Percentiles rank a stretch among this genome's conserved stretches.
phyloP scores from a whole-genome alignment of 2,329 filamentous ascomycete genomes.

The Talaromyces atroroseus region DNA sequence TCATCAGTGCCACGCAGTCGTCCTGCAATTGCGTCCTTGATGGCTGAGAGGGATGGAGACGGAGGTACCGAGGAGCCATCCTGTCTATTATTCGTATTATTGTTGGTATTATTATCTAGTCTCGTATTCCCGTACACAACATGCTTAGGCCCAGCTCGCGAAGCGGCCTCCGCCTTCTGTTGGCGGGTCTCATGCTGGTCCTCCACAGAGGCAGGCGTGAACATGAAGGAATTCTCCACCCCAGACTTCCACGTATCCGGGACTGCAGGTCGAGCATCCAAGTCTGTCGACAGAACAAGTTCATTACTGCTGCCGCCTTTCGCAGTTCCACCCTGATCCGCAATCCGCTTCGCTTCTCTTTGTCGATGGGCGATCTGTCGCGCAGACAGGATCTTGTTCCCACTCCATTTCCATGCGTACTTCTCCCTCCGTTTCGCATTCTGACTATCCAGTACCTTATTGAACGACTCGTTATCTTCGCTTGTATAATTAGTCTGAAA shows the following conservation, averaged over 20 bases:
- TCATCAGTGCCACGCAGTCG: constrained; percentile 54
- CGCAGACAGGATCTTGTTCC: constrained; percentile 70
- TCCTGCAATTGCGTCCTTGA: constrained; percentile 78
- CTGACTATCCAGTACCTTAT: constrained; percentile 82
- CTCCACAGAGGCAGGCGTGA: constrained; percentile 51
- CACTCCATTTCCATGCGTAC: constrained; percentile 81
- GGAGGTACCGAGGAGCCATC: constrained; percentile 50
- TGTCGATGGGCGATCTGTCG: constrained; percentile 53
- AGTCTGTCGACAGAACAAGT: constrained; percentile 56
- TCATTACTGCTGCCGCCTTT: constrained; percentile 48
- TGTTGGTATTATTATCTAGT: constrained; percentile 35
- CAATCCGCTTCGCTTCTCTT: constrained; percentile 64
- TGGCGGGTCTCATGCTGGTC: constrained; percentile 54
- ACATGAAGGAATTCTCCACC: constrained; percentile 85
- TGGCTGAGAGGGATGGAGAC: constrained; percentile 77
- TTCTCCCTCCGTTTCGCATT: constrained; percentile 80
- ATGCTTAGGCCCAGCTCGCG: constrained; percentile 67
- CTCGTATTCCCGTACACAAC: constrained; percentile 82
- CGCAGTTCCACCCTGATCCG: constrained; percentile 55
- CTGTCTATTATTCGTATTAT: constrained; percentile 11
- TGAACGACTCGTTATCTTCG: constrained; percentile 97
- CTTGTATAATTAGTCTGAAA: constrained; percentile 95
- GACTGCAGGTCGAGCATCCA: constrained; percentile 68
- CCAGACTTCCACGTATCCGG: constrained; percentile 69
- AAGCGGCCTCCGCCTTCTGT: constrained; percentile 63